phyloP scores from a whole-genome alignment of 331 rosid species.

The Quercus tomentella region DNA sequence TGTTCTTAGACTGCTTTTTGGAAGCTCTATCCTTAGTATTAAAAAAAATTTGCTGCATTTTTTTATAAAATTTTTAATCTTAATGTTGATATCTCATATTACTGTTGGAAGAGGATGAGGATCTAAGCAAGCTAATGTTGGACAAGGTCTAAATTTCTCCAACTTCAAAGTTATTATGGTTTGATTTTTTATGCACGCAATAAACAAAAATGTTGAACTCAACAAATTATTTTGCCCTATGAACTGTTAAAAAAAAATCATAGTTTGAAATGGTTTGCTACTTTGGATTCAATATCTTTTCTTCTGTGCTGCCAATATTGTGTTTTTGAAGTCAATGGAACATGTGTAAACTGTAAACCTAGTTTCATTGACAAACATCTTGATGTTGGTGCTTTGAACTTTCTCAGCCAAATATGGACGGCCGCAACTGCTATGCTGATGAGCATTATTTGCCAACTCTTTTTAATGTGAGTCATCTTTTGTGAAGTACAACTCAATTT shows the following conservation, averaged over 20 bases:
- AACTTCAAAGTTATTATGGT: too few species aligned
- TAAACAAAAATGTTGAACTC: too few species aligned
- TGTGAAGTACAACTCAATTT: background rate
- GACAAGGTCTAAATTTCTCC: too few species aligned
- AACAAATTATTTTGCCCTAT: too few species aligned
- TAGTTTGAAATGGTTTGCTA: background rate
- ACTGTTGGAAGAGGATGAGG: too few species aligned
- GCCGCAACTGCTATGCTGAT: constrained; percentile 73
- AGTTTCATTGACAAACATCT: constrained; percentile 11
- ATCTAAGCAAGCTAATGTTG: too few species aligned
- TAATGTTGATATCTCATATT: background rate
- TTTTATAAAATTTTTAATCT: too few species aligned
- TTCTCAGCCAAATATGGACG: constrained; percentile 82
- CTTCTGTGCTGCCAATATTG: background rate
- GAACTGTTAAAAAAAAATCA: too few species aligned
- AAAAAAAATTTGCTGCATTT: background rate
- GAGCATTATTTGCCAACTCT: constrained; percentile 86
- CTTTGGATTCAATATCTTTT: background rate
- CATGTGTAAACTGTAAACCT: background rate
- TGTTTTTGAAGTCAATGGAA: background rate
- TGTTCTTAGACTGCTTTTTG: background rate
- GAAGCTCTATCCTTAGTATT: background rate
- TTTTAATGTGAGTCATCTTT: constrained; percentile 43
- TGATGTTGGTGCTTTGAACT: constrained; percentile 22
- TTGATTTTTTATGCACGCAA: too few species aligned